Conservation (phyloP, 2,329 filamentous ascomycete genomes). For the Alternaria angustiovoidea region DNA sequence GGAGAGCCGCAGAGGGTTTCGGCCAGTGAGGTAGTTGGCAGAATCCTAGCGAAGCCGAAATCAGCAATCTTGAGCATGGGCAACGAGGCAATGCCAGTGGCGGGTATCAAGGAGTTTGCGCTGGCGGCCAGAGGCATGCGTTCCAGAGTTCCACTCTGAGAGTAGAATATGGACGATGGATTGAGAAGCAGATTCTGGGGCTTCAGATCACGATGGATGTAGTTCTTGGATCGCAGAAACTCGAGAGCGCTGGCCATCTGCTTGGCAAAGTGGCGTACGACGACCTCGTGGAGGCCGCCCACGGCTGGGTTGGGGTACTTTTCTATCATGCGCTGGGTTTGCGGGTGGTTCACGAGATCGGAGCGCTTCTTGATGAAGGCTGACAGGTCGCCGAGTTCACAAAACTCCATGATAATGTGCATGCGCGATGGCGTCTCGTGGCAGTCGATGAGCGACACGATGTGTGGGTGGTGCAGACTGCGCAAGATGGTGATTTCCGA, state of each 20-base stretch:
- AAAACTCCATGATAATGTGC: conserved; percentile 98
- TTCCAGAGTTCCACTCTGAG: conserved; percentile 55
- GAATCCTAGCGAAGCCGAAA: conserved; percentile 95
- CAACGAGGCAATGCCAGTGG: conserved; percentile 80
- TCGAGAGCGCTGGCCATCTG: conserved; percentile 91
- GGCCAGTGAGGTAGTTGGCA: conserved; percentile 89
- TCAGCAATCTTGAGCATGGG: conserved; percentile 98
- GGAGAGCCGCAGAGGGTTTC: conserved; percentile 97
- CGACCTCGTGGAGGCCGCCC: conserved; percentile 94
- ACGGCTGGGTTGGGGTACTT: conserved; percentile 87
- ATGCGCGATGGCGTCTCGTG: conserved; percentile 87
- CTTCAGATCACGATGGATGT: conserved; percentile 97
- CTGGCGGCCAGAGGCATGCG: conserved; percentile 78
- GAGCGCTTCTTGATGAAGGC: conserved; percentile 96
- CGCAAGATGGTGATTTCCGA: conserved; percentile 96
- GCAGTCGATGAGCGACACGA: conserved; percentile 95
- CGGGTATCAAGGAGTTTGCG: conserved; percentile 80
- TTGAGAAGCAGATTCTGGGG: conserved; percentile 94
- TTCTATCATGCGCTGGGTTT: conserved; percentile 86
- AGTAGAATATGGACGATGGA: conserved; percentile 77
- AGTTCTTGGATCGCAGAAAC: conserved; percentile 83
- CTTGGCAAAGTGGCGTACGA: conserved; percentile 94
- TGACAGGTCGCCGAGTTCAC: conserved; percentile 91
- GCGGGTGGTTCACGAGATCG: conserved; percentile 78
- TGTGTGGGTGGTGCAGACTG: conserved; percentile 92